A percentile compares a stretch with the other conserved stretches of the same genome.
These are phyloP conservation scores for Aspergillus felis DNA, from an alignment of 2,329 filamentous ascomycete genomes.

Conservation along the genomic window DNA sequence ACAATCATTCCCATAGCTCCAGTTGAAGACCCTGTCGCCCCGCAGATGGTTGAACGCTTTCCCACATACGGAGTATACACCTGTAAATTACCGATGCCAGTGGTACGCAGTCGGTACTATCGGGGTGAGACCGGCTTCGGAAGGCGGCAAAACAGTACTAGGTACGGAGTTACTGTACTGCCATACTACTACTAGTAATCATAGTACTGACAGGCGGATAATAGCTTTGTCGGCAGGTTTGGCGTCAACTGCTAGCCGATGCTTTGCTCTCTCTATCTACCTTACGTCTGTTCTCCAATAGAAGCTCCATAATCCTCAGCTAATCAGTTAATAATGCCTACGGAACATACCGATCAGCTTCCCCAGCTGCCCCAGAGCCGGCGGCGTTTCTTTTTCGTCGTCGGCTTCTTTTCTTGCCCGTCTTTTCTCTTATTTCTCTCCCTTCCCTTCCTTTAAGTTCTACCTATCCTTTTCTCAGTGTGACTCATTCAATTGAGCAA, in stretches of 20 bases:
- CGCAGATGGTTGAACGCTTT: neutral
- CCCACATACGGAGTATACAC: neutral
- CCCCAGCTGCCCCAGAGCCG: constrained; percentile 5
- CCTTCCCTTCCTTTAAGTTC: constrained; percentile 2
- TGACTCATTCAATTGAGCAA: neutral
- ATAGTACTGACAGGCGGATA: constrained; percentile 16
- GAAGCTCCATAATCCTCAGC: neutral
- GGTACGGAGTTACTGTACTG: too few relatives aligned
- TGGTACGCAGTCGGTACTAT: neutral
- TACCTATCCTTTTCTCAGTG: neutral
- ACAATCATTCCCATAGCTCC: too few relatives aligned
- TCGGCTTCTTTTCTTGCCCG: constrained; percentile 5
- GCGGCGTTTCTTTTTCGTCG: constrained; percentile 12
- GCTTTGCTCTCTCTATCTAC: neutral
- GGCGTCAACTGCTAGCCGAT: constrained; percentile 20
- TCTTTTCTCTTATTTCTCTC: constrained; percentile 2
- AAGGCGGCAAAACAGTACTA: constrained; percentile 18
- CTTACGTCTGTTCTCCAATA: too few relatives aligned
- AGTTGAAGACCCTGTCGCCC: neutral
- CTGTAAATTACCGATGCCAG: neutral
- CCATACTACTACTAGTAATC: too few relatives aligned
- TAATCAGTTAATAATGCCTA: neutral
- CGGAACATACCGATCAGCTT: neutral
- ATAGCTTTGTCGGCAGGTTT: constrained; percentile 25
- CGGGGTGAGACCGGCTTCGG: constrained; percentile 18